Conservation (phyloP, 2,329 filamentous ascomycete genomes). For the Alternaria rosae region DNA sequence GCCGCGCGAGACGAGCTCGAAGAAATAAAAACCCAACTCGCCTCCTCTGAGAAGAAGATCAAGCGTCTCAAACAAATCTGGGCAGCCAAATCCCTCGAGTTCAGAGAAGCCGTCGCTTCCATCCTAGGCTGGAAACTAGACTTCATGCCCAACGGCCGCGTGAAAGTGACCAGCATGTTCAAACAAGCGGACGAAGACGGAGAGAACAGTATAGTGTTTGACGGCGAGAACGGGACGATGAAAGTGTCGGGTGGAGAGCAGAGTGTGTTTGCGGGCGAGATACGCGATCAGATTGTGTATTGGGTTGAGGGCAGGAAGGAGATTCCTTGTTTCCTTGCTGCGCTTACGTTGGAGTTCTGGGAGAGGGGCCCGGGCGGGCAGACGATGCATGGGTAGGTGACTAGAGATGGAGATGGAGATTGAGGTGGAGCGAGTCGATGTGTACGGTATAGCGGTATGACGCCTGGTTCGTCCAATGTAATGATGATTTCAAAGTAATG, state of each 20-base stretch:
- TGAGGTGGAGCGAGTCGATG: neutral
- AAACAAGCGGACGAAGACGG: constrained; percentile 71
- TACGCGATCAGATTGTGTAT: constrained; percentile 86
- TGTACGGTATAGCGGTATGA: neutral
- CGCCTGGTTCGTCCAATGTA: neutral
- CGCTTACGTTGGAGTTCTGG: constrained; percentile 91
- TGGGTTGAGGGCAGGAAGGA: constrained; percentile 95
- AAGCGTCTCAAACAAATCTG: constrained; percentile 91
- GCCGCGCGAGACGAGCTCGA: constrained; percentile 77
- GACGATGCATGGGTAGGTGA: constrained; percentile 25
- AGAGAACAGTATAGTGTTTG: constrained; percentile 74
- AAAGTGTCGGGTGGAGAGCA: constrained; percentile 92
- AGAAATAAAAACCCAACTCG: constrained; percentile 59
- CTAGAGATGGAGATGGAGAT: neutral
- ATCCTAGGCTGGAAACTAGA: constrained; percentile 94
- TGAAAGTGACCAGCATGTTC: constrained; percentile 87
- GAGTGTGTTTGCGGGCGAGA: constrained; percentile 84
- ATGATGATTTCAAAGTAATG: neutral
- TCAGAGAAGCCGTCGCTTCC: constrained; percentile 91
- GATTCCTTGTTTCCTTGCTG: constrained; percentile 91
- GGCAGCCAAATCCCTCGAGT: constrained; percentile 88
- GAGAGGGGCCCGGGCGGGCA: constrained; percentile 63
- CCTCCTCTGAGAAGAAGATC: constrained; percentile 79
- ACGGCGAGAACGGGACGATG: constrained; percentile 95
- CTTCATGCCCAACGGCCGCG: constrained; percentile 96